These are phyloP conservation scores for Xylaria sp. DNA, from an alignment of 2,329 filamentous ascomycete genomes.

Conservation along the genomic window DNA sequence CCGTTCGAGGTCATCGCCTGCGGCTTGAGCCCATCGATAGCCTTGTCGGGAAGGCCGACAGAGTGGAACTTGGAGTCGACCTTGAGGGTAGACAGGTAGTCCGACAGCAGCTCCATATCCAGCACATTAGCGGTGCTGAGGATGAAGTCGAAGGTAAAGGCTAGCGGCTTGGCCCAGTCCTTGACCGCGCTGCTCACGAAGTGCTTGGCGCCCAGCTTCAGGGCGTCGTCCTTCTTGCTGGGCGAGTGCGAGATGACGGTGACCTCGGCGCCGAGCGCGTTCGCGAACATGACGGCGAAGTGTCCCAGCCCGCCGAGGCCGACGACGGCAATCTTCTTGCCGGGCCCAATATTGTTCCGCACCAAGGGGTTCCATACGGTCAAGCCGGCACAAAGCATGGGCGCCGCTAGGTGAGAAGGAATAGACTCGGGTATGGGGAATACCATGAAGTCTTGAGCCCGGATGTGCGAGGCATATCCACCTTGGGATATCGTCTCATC, in stretches of 20 bases:
- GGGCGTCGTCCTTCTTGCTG: slow-evolving; percentile 63
- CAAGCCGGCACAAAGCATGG: slow-evolving; percentile 79
- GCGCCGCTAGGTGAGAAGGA: slow-evolving; percentile 58
- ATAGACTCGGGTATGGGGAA: slow-evolving; percentile 63
- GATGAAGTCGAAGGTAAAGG: slow-evolving; percentile 57
- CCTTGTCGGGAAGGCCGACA: slow-evolving; percentile 61
- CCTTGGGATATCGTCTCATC: slow-evolving; percentile 69
- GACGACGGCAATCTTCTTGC: slow-evolving; percentile 73
- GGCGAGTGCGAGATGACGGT: slow-evolving; percentile 67
- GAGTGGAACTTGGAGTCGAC: slow-evolving; percentile 63
- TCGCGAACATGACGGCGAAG: slow-evolving; percentile 73
- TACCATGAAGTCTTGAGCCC: slow-evolving; percentile 62
- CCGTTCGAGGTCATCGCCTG: slow-evolving; percentile 50
- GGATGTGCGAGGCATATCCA: slow-evolving; percentile 59
- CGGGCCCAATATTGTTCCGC: slow-evolving; percentile 70
- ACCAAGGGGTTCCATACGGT: slow-evolving; percentile 74
- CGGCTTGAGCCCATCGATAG: slow-evolving; percentile 50
- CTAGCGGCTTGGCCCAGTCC: slow-evolving; percentile 62
- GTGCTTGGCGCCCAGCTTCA: slow-evolving; percentile 66
- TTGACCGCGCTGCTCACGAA: slow-evolving; percentile 55
- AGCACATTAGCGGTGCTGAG: slow-evolving; percentile 57
- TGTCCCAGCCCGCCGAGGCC: slow-evolving; percentile 78
- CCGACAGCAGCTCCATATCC: slow-evolving; percentile 59
- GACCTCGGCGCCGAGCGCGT: slow-evolving; percentile 70
- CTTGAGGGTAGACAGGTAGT: slow-evolving; percentile 57